Evolutionary conservation across 805 yeast species (phyloP).

Genomic region (Kluyveromyces siamensis): DNA sequence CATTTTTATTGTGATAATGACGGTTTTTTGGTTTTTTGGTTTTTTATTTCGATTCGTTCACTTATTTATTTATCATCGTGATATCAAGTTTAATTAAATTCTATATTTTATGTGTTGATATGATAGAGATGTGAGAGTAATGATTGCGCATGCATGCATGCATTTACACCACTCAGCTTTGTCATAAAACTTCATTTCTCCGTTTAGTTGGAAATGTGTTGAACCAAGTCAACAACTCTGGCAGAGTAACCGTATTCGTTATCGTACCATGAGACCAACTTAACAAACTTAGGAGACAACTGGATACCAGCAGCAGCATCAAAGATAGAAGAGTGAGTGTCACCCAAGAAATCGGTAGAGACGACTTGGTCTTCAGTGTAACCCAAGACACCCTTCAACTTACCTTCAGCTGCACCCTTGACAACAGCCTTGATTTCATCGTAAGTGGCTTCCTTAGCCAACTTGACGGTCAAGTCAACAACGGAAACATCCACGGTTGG

Average conservation of each 20-base stretch:
- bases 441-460: conserved; percentile 48
- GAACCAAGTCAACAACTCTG: conserved; percentile 65
- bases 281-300: conserved; percentile 61
- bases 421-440: conserved; percentile 53
- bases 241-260: conserved; percentile 69
- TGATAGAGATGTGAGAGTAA: too few relatives aligned
- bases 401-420: conserved; percentile 52
- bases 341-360: conserved; percentile 59
- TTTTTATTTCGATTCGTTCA: too few relatives aligned
- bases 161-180: too few relatives aligned
- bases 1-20: too few relatives aligned
- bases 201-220: conserved; percentile 42
- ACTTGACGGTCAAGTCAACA: conserved; percentile 61
- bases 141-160: too few relatives aligned
- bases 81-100: too few relatives aligned
- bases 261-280: conserved; percentile 66
- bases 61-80: too few relatives aligned
- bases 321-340: conserved; percentile 54
- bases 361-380: conserved; percentile 68
- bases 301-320: conserved; percentile 64
- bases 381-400: conserved; percentile 53
- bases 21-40: too few relatives aligned
- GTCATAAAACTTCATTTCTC: neutral
- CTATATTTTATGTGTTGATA: too few relatives aligned
- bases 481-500: conserved; percentile 69